Conservation (phyloP, 805 yeast species). For the Maudiozyma serrabonitensis region DNA sequence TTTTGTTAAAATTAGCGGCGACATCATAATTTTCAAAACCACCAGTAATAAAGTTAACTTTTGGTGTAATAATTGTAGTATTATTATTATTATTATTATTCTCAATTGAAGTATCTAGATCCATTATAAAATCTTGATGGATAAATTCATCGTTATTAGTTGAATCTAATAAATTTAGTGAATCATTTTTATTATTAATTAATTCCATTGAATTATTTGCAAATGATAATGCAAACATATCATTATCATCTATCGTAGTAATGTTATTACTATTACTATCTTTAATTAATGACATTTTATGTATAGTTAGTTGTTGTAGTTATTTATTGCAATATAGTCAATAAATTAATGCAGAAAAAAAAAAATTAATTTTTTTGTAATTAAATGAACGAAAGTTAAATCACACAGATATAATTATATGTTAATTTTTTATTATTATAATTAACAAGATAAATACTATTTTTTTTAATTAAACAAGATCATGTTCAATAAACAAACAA, state of each 20-base stretch:
- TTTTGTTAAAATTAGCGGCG: not conserved
- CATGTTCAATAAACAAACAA: too few species aligned
- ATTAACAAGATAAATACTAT: too few species aligned
- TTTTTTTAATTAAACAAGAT: too few species aligned
- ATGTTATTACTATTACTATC: not conserved
- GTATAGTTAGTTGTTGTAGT: not conserved
- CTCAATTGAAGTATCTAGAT: not conserved
- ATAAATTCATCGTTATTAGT: not conserved
- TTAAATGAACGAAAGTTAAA: too few species aligned
- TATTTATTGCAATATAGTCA: too few species aligned
- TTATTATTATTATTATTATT: not conserved
- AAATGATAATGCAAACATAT: slow-evolving; percentile 3
- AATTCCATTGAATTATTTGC: slow-evolving; percentile 1
- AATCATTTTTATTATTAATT: not conserved
- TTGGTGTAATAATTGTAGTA: not conserved
- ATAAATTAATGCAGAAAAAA: not conserved
- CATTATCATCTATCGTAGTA: not conserved
- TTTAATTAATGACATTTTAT: not conserved
- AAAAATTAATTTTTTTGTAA: not conserved
- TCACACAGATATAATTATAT: too few species aligned
- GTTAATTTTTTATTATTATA: too few species aligned
- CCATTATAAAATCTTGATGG: not conserved
- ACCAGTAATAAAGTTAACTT: not conserved
- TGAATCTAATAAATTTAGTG: not conserved
- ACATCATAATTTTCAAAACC: not conserved